Evolutionary conservation across 2,329 filamentous ascomycete genomes (phyloP).

Genomic region (Penicillium sp.): DNA sequence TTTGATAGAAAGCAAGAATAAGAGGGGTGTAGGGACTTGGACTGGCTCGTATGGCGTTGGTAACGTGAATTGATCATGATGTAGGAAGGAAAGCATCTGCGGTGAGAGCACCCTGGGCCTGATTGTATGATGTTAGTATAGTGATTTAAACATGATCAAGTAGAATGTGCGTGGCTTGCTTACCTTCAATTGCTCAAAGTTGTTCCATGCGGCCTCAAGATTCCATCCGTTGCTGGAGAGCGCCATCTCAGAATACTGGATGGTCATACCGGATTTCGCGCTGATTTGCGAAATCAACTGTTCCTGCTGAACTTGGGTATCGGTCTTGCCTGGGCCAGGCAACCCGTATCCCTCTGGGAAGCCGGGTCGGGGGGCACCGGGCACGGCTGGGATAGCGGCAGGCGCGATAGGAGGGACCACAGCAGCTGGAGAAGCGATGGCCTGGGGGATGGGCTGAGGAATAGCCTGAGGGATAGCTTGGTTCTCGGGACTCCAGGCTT

Average conservation of each 20-base stretch:
- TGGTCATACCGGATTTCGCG: slow-evolving; percentile 76
- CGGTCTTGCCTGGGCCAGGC: slow-evolving; percentile 45
- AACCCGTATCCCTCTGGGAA: slow-evolving; percentile 42
- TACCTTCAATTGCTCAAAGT: slow-evolving; percentile 77
- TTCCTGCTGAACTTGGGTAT: slow-evolving; percentile 61
- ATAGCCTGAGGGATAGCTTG: slow-evolving; percentile 36
- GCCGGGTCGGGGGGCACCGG: slow-evolving; percentile 23
- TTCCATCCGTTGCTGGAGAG: slow-evolving; percentile 79
- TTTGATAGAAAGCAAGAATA: slow-evolving; percentile 9
- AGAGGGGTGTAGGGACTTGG: background rate
- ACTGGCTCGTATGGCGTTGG: background rate
- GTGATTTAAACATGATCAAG: background rate
- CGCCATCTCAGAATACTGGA: slow-evolving; percentile 77
- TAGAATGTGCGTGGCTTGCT: slow-evolving; percentile 16
- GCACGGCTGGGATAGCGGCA: slow-evolving; percentile 25
- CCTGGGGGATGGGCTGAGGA: slow-evolving; percentile 28
- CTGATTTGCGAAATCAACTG: slow-evolving; percentile 71
- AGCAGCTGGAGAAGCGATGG: slow-evolving; percentile 8
- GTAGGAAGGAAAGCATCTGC: slow-evolving; percentile 49
- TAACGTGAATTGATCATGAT: slow-evolving; percentile 10
- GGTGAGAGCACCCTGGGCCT: slow-evolving; percentile 47
- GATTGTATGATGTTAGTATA: slow-evolving; percentile 20
- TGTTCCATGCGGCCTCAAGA: slow-evolving; percentile 69
- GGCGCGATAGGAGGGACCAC: slow-evolving; percentile 17
- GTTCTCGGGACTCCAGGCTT: slow-evolving; percentile 51